These are phyloP conservation scores for Colletotrichum caudatum DNA, from an alignment of 2,329 filamentous ascomycete genomes.

Conservation along the genomic window DNA sequence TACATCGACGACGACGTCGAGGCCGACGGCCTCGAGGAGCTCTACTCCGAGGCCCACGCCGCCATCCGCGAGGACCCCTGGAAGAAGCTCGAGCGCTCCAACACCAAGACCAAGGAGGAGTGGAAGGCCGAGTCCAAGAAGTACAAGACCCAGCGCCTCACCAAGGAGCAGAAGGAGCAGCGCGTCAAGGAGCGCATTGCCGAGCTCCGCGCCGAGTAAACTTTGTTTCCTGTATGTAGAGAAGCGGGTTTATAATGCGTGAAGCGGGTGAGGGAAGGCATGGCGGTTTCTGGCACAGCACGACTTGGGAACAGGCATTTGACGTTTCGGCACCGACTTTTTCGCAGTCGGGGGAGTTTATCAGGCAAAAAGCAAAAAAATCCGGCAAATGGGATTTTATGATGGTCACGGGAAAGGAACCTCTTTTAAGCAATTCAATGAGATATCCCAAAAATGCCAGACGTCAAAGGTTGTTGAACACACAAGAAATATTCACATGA, in stretches of 20 bases:
- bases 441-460: constrained; percentile 43
- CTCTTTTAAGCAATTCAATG: constrained; percentile 36
- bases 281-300: constrained; percentile 8
- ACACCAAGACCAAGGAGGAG: constrained; percentile 98
- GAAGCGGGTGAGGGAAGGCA: neutral
- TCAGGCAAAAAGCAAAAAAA: constrained; percentile 39
- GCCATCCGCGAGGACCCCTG: constrained; percentile 97
- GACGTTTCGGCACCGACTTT: constrained; percentile 41
- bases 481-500: neutral
- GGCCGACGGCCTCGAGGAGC: constrained; percentile 95
- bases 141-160: constrained; percentile 82
- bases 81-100: constrained; percentile 86
- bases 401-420: constrained; percentile 38
- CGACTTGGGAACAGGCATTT: constrained; percentile 20
- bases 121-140: constrained; percentile 97
- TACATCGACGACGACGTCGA: constrained; percentile 98
- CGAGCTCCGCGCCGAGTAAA: constrained; percentile 72
- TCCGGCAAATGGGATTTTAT: constrained; percentile 31
- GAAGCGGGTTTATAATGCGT: constrained; percentile 20
- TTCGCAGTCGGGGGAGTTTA: constrained; percentile 40
- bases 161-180: constrained; percentile 84
- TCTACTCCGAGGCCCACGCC: constrained; percentile 95
- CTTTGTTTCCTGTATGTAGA: constrained; percentile 26
- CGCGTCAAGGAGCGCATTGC: constrained; percentile 93
- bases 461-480: constrained; percentile 34